Conservation (phyloP, 805 yeast species). For the Candida nitratophila region DNA sequence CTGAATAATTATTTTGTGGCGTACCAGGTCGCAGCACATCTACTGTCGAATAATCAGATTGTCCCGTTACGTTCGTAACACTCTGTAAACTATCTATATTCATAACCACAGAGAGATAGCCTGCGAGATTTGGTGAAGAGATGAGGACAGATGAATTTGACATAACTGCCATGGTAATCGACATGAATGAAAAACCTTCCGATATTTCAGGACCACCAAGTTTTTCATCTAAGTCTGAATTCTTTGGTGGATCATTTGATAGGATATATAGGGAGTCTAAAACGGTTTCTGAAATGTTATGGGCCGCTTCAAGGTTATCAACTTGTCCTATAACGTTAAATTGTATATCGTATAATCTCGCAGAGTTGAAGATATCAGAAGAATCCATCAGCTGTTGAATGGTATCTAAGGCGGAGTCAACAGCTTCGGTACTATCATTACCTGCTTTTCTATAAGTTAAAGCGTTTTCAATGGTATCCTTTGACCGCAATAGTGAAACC, state of each 20-base stretch:
- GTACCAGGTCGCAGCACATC: constrained; percentile 18
- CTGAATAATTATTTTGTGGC: constrained; percentile 13
- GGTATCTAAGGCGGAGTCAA: constrained; percentile 39
- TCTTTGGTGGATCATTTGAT: constrained; percentile 1
- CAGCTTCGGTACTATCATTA: constrained; percentile 45
- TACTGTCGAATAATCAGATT: constrained; percentile 28
- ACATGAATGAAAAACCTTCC: constrained; percentile 45
- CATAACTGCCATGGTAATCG: constrained; percentile 71
- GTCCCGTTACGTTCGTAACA: constrained; percentile 35
- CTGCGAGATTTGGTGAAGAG: constrained; percentile 52
- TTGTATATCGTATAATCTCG: constrained; percentile 59
- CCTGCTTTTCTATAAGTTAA: constrained; percentile 65
- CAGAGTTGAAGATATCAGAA: constrained; percentile 55
- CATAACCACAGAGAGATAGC: constrained; percentile 59
- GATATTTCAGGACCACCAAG: constrained; percentile 62
- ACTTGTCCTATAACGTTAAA: constrained; percentile 40
- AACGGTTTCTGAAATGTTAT: constrained; percentile 27
- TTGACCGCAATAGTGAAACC: constrained; percentile 53
- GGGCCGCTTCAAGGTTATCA: constrained; percentile 24
- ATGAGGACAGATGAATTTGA: constrained; percentile 66
- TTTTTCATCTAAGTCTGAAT: not conserved
- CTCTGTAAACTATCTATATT: constrained; percentile 35
- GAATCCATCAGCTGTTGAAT: constrained; percentile 59
- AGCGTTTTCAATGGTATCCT: constrained; percentile 54
- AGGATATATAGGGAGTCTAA: constrained; percentile 34